phyloP scores from a whole-genome alignment of 805 yeast species.

The Ogataea naganishii region DNA sequence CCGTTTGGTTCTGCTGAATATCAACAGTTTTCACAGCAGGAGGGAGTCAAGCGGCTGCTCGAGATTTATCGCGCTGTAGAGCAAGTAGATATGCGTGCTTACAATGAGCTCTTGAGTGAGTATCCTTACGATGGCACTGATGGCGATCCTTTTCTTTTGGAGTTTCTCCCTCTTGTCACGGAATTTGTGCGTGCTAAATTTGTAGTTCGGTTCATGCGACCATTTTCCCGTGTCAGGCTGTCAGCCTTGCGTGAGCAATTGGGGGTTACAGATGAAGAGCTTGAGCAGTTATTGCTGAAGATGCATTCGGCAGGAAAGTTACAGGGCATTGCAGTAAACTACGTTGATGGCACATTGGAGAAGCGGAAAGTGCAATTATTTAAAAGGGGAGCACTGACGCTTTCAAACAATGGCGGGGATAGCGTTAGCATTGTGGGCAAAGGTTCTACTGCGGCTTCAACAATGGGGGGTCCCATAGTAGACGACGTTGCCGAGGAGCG shows the following conservation, averaged over 20 bases:
- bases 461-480: too few species aligned
- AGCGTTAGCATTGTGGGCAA: too few species aligned
- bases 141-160: constrained; percentile 9
- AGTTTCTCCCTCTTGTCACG: constrained; percentile 16
- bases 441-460: too few species aligned
- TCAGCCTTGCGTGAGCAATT: constrained; percentile 11
- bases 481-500: too few species aligned
- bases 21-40: constrained; percentile 20
- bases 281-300: constrained; percentile 17
- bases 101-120: constrained; percentile 9
- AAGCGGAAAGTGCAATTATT: too few species aligned
- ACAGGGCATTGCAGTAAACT: constrained; percentile 16
- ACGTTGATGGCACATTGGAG: constrained; percentile 12
- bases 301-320: constrained; percentile 17
- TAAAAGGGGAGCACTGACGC: too few species aligned
- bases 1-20: constrained; percentile 72
- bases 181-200: constrained; percentile 17
- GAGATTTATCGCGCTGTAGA: constrained; percentile 18
- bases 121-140: constrained; percentile 2
- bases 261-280: constrained; percentile 8
- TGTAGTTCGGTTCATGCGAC: constrained; percentile 11
- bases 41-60: constrained; percentile 14
- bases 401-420: too few species aligned
- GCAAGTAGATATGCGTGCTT: constrained; percentile 14
- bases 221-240: constrained; percentile 16